Conservation (phyloP, 306 rosid species). For the Trifolium pratense region DNA sequence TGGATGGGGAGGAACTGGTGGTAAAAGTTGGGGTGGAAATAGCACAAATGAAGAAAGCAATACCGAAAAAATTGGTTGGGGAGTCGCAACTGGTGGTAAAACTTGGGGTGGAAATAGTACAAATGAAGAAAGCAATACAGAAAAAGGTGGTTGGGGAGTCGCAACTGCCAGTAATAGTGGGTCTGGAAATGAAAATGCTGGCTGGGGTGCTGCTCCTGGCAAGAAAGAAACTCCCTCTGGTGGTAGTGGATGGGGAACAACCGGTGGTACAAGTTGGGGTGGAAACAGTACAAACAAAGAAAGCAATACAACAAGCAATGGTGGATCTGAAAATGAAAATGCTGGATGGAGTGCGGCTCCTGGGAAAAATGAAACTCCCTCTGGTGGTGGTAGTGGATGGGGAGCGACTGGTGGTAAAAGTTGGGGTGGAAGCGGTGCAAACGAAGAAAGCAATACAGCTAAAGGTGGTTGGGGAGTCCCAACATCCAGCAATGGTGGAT, state of each 20-base stretch:
- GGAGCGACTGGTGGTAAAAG: constrained; percentile 10
- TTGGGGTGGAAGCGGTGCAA: constrained; percentile 31
- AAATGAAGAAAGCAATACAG: constrained; percentile 17
- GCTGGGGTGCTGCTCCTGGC: constrained; percentile 1
- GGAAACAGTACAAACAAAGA: constrained; percentile 24
- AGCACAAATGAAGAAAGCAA: constrained; percentile 26
- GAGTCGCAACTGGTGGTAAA: constrained; percentile 16
- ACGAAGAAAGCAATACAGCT: constrained; percentile 10
- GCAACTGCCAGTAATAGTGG: constrained; percentile 4
- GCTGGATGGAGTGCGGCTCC: constrained; percentile 10
- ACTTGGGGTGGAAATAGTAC: constrained; percentile 37
- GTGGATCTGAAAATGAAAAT: constrained; percentile 22
- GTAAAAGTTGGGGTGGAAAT: constrained; percentile 37
- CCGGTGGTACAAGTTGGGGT: constrained; percentile 28
- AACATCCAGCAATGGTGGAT: neutral
- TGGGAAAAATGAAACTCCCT: constrained; percentile 6
- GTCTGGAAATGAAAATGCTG: constrained; percentile 29
- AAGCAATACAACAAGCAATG: constrained; percentile 9
- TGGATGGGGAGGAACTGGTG: constrained; percentile 16
- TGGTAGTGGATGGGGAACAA: constrained; percentile 5
- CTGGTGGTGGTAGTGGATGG: constrained; percentile 24
- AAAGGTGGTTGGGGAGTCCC: constrained; percentile 19
- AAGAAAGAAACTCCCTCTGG: constrained; percentile 19
- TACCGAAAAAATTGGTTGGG: neutral
- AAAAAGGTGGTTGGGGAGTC: constrained; percentile 2